Conservation (phyloP, 2,329 filamentous ascomycete species). For the Mariannaea elegans region DNA sequence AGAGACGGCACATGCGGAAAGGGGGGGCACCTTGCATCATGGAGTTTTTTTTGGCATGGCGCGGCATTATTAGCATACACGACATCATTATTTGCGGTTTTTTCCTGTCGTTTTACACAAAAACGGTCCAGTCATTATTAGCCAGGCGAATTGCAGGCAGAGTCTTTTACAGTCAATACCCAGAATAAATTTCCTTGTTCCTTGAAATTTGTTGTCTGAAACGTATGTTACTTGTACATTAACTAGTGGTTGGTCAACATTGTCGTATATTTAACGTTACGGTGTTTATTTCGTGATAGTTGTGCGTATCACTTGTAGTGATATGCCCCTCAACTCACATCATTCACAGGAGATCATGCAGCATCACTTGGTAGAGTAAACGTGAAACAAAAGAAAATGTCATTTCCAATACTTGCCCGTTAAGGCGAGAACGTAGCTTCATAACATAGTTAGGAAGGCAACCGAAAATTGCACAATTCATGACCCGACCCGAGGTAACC, state of each 20-base stretch:
- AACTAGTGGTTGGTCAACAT: too few species aligned
- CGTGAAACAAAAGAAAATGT: slow-evolving; percentile 29
- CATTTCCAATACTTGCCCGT: slow-evolving; percentile 30
- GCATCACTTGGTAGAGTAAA: background rate
- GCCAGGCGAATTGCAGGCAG: slow-evolving; percentile 37
- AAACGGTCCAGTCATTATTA: slow-evolving; percentile 31
- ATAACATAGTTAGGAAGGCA: slow-evolving; percentile 23
- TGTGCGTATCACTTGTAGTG: too few species aligned
- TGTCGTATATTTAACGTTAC: too few species aligned
- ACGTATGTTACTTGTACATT: background rate
- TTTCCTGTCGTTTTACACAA: background rate
- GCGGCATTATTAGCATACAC: slow-evolving; percentile 26
- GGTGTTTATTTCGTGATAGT: too few species aligned
- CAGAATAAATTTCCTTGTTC: slow-evolving; percentile 38
- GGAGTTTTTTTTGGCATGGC: slow-evolving; percentile 34
- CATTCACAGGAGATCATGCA: too few species aligned
- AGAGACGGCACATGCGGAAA: slow-evolving; percentile 28
- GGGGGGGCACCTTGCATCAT: slow-evolving; percentile 31
- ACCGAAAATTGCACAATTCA: slow-evolving; percentile 17
- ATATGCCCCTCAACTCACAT: too few species aligned
- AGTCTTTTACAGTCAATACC: slow-evolving; percentile 44
- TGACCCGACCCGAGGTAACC: slow-evolving; percentile 29
- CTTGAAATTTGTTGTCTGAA: background rate
- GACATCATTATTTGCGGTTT: slow-evolving; percentile 27
- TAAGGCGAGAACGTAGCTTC: slow-evolving; percentile 26